These are phyloP conservation scores for Ormosia emarginata DNA, from an alignment of 306 rosid genomes.

Conservation along the genomic window DNA sequence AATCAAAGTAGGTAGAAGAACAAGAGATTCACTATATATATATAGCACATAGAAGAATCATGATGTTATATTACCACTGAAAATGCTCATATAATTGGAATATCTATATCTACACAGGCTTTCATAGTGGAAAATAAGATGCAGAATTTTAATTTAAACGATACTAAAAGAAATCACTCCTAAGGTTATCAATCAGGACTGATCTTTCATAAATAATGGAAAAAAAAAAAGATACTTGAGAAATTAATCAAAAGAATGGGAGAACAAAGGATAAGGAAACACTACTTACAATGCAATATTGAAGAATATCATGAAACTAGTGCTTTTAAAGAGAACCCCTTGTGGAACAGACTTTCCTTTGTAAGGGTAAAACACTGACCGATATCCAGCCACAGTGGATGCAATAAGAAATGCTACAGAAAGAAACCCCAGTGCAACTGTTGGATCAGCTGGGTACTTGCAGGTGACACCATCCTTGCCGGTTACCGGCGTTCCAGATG, in stretches of 20 bases:
- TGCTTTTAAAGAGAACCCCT: constrained; percentile 51
- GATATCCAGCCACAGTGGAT: constrained; percentile 43
- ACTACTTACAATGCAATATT: constrained; percentile 69
- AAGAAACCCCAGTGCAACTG: constrained; percentile 59
- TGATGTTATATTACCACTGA: background rate
- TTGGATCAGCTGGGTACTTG: constrained; percentile 59
- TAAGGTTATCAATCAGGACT: background rate
- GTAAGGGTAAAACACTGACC: constrained; percentile 70
- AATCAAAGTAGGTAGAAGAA: background rate
- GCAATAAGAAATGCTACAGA: constrained; percentile 56
- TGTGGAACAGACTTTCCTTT: constrained; percentile 66
- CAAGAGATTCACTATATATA: background rate
- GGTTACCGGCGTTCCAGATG: constrained; percentile 55
- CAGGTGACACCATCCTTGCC: constrained; percentile 55
- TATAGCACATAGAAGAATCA: background rate
- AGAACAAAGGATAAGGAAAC: background rate
- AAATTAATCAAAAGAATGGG: background rate
- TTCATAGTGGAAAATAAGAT: background rate
- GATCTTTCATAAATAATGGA: background rate
- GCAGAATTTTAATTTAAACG: background rate
- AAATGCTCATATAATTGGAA: background rate
- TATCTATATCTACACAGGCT: background rate
- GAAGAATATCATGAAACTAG: constrained; percentile 56
- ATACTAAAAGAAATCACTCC: background rate
- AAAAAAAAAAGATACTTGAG: background rate